phyloP scores from a whole-genome alignment of 305 asterid genomes.

The Solanum hybrid region DNA sequence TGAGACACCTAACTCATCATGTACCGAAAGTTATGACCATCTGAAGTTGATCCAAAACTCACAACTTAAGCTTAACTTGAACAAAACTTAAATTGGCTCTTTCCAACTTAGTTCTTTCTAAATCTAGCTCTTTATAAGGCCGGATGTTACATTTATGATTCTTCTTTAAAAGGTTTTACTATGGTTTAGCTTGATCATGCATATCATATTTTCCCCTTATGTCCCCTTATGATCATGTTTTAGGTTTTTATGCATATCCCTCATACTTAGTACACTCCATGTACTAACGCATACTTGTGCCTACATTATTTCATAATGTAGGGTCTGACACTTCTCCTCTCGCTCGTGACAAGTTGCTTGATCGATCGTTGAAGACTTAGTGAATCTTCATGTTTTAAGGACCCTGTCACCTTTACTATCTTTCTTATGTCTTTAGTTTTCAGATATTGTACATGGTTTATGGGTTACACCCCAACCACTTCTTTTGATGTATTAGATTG shows the following conservation, averaged over 20 bases:
- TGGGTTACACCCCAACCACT: too few relatives aligned
- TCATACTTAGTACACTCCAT: too few relatives aligned
- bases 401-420: not conserved
- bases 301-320: not conserved
- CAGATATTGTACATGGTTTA: not conserved
- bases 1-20: too few relatives aligned
- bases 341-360: not conserved
- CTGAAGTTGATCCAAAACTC: too few relatives aligned
- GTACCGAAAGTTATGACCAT: too few relatives aligned
- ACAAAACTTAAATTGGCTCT: too few relatives aligned
- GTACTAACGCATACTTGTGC: not conserved
- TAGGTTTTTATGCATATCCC: not conserved
- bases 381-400: too few relatives aligned
- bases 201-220: not conserved
- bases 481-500: not conserved
- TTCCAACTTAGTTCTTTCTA: too few relatives aligned
- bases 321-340: not conserved
- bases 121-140: too few relatives aligned
- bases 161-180: not conserved
- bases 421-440: not conserved
- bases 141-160: not conserved
- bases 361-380: not conserved
- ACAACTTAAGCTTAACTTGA: too few relatives aligned
- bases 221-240: not conserved
- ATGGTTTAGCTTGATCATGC: not conserved